Base-by-base conservation (phyloP, 2,329 filamentous ascomycete genomes). In the Fusarium multiceps region DNA sequence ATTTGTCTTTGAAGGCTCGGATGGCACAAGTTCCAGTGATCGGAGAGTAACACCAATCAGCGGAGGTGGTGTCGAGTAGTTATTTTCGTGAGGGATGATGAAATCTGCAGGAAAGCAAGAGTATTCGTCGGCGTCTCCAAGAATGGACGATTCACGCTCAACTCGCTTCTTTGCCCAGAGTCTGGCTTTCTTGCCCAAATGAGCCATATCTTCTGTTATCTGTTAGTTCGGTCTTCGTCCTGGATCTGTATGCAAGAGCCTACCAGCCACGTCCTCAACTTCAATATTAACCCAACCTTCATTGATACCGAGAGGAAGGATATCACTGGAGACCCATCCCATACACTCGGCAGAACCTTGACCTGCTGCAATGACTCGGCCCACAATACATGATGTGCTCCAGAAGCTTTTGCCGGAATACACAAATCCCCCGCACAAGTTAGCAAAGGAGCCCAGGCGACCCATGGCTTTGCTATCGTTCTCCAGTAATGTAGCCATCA, bases 401-500 rank as follows among this genome's bases (percentile, higher is more conserved):
- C 89, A 92, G 76, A 91, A 92, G 66, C 88, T 91, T 80, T 88
- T 89, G 4, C 84, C 84, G 7, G 78, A 79, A 72, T 90, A 91
- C 5, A 90, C 82, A 67, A 92, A 91, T 0, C 90, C 89, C 18
- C 88, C 87, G 45, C 87, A 89, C 1, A 92, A 78, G 66, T 89
- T 89, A 6, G 88, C 88, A 73, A 88, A 84, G 2, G 87, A 83
- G 0, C 89, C 89, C 11, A 92, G 78, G 49, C 77, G 85, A n/a
- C 79, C 77, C 70, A 91, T 82, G 3, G 88, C 89, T 23, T 84
- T 81, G n/a, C 82, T 81, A 66, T 92, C 89, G 62, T 88, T 89
- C 72, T 92, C 90, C 8, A 92, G 77, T 51, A 92, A 78, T 6
- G 89, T 88, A 3, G 89, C 86, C 83, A 92, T 92, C 47, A 92